These are phyloP conservation scores for Croton setiger DNA, from an alignment of 441 rosid species.

Conservation along the genomic window DNA sequence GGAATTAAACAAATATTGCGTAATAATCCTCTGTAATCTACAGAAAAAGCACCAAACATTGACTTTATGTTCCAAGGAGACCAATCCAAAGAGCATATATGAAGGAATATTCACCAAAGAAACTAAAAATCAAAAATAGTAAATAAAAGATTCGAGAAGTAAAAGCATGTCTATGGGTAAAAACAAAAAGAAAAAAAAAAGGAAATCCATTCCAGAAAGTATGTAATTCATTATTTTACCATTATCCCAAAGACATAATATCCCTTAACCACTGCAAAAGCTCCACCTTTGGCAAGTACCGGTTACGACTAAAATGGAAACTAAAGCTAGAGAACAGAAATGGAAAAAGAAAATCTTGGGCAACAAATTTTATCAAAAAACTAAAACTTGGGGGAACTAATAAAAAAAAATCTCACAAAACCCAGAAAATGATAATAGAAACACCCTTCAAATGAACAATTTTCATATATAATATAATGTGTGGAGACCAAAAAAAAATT, in stretches of 20 bases:
- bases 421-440: background rate
- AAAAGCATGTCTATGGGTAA: background rate
- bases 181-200: too few relatives aligned
- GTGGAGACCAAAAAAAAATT: background rate
- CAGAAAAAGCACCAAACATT: background rate
- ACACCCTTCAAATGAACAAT: background rate
- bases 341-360: background rate
- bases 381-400: background rate
- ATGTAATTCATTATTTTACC: background rate
- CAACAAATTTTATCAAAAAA: background rate
- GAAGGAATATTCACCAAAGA: background rate
- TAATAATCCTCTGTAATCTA: background rate
- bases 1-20: background rate
- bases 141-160: background rate
- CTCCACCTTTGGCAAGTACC: background rate
- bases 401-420: background rate
- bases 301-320: background rate
- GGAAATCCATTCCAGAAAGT: background rate
- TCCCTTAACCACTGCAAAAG: background rate
- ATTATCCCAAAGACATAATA: background rate
- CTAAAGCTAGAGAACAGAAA: background rate
- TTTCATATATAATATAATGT: background rate
- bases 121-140: background rate
- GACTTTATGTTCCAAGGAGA: background rate
- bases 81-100: background rate